Base-by-base conservation (phyloP, 2,329 filamentous ascomycete species). In the Paecilomyces formosus region DNA sequence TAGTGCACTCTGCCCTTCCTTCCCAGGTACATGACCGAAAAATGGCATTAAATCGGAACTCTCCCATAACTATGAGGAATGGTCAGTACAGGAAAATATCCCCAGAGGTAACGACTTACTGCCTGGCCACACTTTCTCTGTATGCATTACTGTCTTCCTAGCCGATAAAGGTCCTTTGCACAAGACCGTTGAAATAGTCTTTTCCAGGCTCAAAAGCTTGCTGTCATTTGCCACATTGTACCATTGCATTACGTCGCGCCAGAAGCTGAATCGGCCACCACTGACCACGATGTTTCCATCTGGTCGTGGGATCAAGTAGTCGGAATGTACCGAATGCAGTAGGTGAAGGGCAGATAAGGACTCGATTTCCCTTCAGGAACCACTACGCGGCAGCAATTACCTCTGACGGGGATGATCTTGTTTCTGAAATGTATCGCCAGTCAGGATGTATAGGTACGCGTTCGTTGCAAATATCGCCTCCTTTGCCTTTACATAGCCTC, bases 401-500 rank as follows among this genome's bases (percentile, higher is more conserved):
- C 91, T 24, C 89, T 80, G 1, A 89, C 86, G 0, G 92, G 92
- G 2, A 92, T 84, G 62, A 96, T 88, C 9, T 92, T 79, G 62
- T 86, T 84, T 7, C 82, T 79, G 65, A 93, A 87, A 33, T 77
- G 69, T 0, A 89, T 89, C 1, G 93, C 76, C 3, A 96, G 79
- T 61, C 86, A 81, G 1, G 89, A 90, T 0, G 90, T 92, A 72
- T 96, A n/a, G n/a, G n/a, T n/a, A 95, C 3, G 80, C 92, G 68
- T 96, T 96, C 0, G 88, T 93, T 3, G 90, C 88, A 13, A 96
- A 81, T 18, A 96, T 80, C 22, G 96, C 83, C 33, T 83, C 80
- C 12, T 77, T 75, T 1, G 90, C 79, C 0, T 70, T 70, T 57
- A 95, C 80, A 50, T 74, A 76, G n/a, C 91, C 92, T 24, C 90